These are phyloP conservation scores for Pezicula carpinea DNA, from an alignment of 2,329 filamentous ascomycete species.

Conservation along the genomic window DNA sequence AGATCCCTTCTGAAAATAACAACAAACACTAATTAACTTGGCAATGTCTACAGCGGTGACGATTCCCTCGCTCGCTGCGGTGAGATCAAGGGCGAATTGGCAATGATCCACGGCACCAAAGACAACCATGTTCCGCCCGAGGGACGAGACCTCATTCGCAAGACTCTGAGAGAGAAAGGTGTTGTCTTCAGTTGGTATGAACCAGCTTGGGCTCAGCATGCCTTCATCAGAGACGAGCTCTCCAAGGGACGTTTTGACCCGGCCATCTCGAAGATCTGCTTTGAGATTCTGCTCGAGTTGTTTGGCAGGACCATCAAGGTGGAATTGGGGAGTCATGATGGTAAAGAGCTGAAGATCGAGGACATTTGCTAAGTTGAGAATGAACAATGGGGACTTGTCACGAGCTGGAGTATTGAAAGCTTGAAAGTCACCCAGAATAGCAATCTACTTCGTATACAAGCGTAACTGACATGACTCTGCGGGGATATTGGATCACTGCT, in stretches of 20 bases:
- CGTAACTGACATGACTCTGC: too few relatives aligned
- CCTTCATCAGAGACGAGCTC: conserved; percentile 88
- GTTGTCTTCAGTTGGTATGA: conserved; percentile 80
- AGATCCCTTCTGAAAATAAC: conserved; percentile 42
- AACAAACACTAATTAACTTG: conserved; percentile 31
- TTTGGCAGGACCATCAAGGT: conserved; percentile 75
- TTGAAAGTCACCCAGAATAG: too few relatives aligned
- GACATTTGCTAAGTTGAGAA: conserved; percentile 57
- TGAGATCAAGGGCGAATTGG: conserved; percentile 72
- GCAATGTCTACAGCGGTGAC: not conserved
- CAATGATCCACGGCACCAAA: conserved; percentile 88
- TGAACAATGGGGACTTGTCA: too few relatives aligned
- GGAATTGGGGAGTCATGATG: conserved; percentile 68
- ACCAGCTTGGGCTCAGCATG: conserved; percentile 89
- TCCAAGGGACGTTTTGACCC: conserved; percentile 94
- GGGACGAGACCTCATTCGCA: conserved; percentile 78
- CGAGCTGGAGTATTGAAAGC: too few relatives aligned
- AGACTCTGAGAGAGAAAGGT: conserved; percentile 72
- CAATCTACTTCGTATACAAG: too few relatives aligned
- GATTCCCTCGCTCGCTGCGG: conserved; percentile 49
- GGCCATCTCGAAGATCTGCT: conserved; percentile 80
- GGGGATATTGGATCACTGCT: too few relatives aligned
- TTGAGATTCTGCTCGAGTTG: conserved; percentile 82
- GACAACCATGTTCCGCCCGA: conserved; percentile 85
- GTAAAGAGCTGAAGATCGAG: conserved; percentile 57